Evolutionary conservation across 1,284 basidiomycete species (phyloP), one percentile per base, ranked within the genome.

Genomic region (Microbotryomycetes sp.): DNA sequence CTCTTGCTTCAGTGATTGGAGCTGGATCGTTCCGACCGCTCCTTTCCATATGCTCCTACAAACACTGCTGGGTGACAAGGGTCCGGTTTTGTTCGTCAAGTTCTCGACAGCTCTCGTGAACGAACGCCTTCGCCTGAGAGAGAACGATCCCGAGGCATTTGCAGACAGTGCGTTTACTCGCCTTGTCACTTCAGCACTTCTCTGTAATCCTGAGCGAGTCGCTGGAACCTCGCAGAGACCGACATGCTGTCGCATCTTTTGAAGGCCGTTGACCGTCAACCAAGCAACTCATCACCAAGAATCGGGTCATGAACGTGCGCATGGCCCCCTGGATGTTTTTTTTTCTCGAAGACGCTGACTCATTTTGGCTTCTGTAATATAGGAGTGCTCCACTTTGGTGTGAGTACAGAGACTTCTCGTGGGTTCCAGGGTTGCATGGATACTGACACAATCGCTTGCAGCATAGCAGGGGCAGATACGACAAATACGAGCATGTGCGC

Each of bases 391-490:
- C 16, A 18, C 35, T 45, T 28, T 15, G 3, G 2, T 24, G 28
- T 41, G 16, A 15, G 1, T 54, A 31, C n/a, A 9, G 1, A 13
- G 15, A 15, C 24, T 24, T 48, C 4, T 11, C 13, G n/a, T 35
- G 24, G 29, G 3, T 4, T 21, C 18, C 11, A 15, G n/a, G 15
- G 16, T 9, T 45, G 24, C 23, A 28, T 45, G 28, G 27, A 26
- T 49, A 59, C 30, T 24, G 45, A 54, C 16, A 45, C 50, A 29
- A 41, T 47, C 11, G 41, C 48, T 3, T 41, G 50, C 23, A 51
- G 50, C 9, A 41, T 59, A 13, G 72, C 73, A 7, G 73, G 73
- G 11, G 66, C 68, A 21, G 73, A 74, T 57, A 74, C 73, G 11
- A 74, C 72, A 0, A 62, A 69, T 5, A 67, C 67, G 5, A 63